Evolutionary conservation across 805 yeast genomes (phyloP).

Genomic region (Lipomyces spencermartinsiae): DNA sequence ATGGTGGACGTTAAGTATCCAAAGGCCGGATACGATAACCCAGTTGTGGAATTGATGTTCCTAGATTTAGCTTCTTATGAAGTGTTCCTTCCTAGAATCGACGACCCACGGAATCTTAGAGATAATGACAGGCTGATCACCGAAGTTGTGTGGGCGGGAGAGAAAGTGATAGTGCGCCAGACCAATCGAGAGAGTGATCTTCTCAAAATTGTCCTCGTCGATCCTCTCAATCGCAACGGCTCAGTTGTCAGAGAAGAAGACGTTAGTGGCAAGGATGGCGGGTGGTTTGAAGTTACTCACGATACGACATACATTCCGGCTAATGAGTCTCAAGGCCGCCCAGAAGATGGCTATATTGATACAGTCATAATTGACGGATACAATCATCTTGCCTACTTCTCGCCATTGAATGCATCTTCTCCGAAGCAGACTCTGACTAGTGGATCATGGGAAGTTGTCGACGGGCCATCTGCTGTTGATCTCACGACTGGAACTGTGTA

Average conservation of each 20-base stretch:
- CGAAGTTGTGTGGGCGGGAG: conserved; percentile 75
- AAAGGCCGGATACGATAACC: conserved; percentile 81
- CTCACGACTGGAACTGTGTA: conserved; percentile 61
- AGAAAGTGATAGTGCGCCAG: conserved; percentile 58
- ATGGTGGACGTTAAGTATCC: conserved; percentile 74
- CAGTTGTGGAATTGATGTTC: conserved; percentile 62
- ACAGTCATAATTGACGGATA: conserved; percentile 57
- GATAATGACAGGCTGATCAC: conserved; percentile 61
- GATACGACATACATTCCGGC: conserved; percentile 65
- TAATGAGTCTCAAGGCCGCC: conserved; percentile 52
- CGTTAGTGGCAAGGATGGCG: conserved; percentile 53
- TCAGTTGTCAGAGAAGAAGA: conserved; percentile 57
- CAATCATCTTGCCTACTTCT: conserved; percentile 82
- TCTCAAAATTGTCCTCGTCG: conserved; percentile 62
- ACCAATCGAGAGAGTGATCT: conserved; percentile 72
- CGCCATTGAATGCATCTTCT: conserved; percentile 65
- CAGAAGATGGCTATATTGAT: conserved; percentile 79
- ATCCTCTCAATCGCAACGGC: conserved; percentile 50
- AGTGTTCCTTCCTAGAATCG: conserved; percentile 46
- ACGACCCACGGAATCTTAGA: conserved; percentile 49
- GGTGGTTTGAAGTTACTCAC: conserved; percentile 82
- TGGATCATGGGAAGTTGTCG: conserved; percentile 92
- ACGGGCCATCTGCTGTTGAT: conserved; percentile 60
- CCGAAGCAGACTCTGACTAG: conserved; percentile 64
- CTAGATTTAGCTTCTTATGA: conserved; percentile 48